Evolutionary conservation across 345 rosid species (phyloP), one percentile per base, ranked within the genome.

Genomic region (Toxicodendron radicans): DNA sequence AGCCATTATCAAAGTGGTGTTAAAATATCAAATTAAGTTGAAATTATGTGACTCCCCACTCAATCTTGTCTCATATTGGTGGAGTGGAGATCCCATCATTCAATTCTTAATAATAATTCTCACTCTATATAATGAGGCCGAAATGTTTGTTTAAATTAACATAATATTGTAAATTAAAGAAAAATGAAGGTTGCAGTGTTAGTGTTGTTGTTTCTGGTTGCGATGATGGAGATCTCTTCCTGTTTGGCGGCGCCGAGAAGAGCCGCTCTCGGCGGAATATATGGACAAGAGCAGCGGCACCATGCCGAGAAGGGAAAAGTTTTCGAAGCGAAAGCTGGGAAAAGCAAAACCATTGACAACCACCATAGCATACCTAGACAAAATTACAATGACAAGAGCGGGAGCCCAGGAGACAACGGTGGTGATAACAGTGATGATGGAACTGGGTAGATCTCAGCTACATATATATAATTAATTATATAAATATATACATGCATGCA

Each of bases 321-420:
- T 38, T 49, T 60, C 7, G 79, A 75, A 79, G 72, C 74, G 30
- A 48, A 43, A 51, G 46, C 58, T n/a, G 79, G 64, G 0, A 79
- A 62, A 18, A 66, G 63, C 72, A 79, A 65, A 20, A 66, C 58
- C 74, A 70, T 76, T 18, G 70, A 84, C 68, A 82, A 80, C 74
- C 90, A 86, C 81, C 87, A 79, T 66, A 75, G 2, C 68, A 84
- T 78, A 58, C 87, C 86, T 17, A 80, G 86, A 45, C 70, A 82
- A 46, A 27, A 80, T 72, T 83, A 79, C 62, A 38, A 66, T 24
- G 65, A 67, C 60, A 12, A 71, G 79, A 77, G 68, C 16, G 53
- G 45, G 45, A 54, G 66, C 57, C 35, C 68, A 5, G 76, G 74
- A 1, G 76, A 49, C 9, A 53, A 53, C 12, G 73, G 72, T 16